A percentile compares a stretch with the other conserved stretches of the same genome.
These are phyloP conservation scores for Penicillium paradoxum DNA, from an alignment of 495 filamentous ascomycete genomes.

Conservation along the genomic window DNA sequence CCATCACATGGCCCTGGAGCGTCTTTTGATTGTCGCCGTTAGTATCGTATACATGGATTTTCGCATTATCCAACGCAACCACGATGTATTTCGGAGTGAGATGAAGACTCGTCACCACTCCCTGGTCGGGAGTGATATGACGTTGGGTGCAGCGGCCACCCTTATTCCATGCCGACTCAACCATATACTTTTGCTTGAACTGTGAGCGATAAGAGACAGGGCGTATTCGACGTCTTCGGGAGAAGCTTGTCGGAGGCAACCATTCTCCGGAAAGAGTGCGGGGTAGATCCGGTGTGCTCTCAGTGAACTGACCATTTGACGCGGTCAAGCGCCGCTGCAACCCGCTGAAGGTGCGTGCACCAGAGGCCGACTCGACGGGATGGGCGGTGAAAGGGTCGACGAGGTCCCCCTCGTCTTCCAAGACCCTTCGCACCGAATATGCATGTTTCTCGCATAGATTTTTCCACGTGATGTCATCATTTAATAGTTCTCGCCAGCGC, in stretches of 20 bases:
- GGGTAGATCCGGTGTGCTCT: conserved; percentile 25
- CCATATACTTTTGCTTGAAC: conserved; percentile 95
- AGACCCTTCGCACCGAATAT: conserved; percentile 61
- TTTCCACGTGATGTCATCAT: conserved; percentile 98
- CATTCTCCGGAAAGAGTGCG: conserved; percentile 36
- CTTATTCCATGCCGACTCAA: conserved; percentile 93
- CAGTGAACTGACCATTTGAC: conserved; percentile 25
- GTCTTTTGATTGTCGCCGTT: conserved; percentile 84
- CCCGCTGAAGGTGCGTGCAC: conserved; percentile 18
- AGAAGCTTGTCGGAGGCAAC: conserved; percentile 26
- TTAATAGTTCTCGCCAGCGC: conserved; percentile 87
- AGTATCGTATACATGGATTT: conserved; percentile 95
- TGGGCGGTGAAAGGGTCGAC: conserved; percentile 35
- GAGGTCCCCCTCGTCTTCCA: conserved; percentile 41
- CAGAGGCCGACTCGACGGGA: conserved; percentile 16
- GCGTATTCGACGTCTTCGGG: conserved; percentile 38
- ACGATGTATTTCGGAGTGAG: conserved; percentile 94
- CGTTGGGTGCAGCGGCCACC: conserved; percentile 72
- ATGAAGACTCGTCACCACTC: conserved; percentile 93
- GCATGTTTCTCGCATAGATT: conserved; percentile 88
- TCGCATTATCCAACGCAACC: conserved; percentile 95
- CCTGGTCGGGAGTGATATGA: conserved; percentile 91
- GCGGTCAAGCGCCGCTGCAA: conserved; percentile 25
- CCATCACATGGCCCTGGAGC: conserved; percentile 94
- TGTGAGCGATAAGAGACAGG: conserved; percentile 81